Conservation (phyloP, 2,329 filamentous ascomycete genomes). For the Colletotrichum filicis region DNA sequence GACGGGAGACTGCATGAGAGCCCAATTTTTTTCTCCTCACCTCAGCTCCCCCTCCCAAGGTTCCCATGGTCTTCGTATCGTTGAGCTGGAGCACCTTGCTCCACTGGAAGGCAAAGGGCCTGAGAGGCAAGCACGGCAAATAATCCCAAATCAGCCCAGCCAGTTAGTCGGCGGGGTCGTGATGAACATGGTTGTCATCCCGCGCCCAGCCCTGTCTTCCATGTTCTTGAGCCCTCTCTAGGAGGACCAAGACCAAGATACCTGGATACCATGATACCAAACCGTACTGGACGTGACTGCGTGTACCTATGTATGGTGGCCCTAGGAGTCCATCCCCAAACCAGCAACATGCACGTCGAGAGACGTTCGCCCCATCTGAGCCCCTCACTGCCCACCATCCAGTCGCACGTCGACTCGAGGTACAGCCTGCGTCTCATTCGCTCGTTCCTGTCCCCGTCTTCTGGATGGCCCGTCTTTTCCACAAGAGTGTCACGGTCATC, state of each 20-base stretch:
- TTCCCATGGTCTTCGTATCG: constrained; percentile 1
- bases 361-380: constrained; percentile 26
- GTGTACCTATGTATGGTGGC: background rate
- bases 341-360: constrained; percentile 34
- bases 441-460: constrained; percentile 8
- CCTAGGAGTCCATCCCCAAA: constrained; percentile 7
- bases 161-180: constrained; percentile 12
- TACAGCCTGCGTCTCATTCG: constrained; percentile 26
- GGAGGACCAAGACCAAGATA: constrained; percentile 21
- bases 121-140: background rate
- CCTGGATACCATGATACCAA: background rate
- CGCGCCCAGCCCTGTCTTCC: constrained; percentile 15
- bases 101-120: constrained; percentile 6
- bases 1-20: background rate
- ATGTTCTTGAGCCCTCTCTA: constrained; percentile 10
- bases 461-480: constrained; percentile 21
- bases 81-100: background rate
- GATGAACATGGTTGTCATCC: constrained; percentile 22
- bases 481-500: no score
- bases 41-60: background rate
- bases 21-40: constrained; percentile 1
- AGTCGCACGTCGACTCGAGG: constrained; percentile 20
- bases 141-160: background rate
- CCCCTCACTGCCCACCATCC: constrained; percentile 22
- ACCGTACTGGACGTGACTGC: background rate